These are phyloP conservation scores for Zasmidium cellare DNA, from an alignment of 2,329 filamentous ascomycete species.

Conservation along the genomic window DNA sequence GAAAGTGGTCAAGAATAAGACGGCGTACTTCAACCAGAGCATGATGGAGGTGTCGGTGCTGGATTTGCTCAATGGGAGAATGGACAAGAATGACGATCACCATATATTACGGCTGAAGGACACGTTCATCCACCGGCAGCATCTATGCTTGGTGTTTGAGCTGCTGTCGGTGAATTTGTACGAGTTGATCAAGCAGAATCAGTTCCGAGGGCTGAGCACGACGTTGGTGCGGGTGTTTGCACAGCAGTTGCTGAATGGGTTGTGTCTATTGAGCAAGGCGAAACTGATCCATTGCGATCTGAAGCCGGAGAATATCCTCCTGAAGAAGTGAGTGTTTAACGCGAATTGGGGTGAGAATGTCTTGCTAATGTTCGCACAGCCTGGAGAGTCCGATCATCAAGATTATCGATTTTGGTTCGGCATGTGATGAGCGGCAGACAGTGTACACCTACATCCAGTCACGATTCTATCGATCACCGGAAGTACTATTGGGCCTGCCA, in stretches of 20 bases:
- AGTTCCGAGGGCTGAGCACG: constrained; percentile 95
- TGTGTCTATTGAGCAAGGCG: constrained; percentile 92
- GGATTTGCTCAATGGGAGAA: constrained; percentile 94
- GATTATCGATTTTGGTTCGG: constrained; percentile 98
- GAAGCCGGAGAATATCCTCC: constrained; percentile 95
- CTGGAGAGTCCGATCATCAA: constrained; percentile 99
- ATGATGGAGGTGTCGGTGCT: constrained; percentile 99
- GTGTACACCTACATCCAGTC: constrained; percentile 99
- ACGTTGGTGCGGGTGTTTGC: constrained; percentile 96
- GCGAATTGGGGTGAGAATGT: background rate
- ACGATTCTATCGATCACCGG: constrained; percentile 93
- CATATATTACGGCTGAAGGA: constrained; percentile 93
- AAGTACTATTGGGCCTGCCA: constrained; percentile 90
- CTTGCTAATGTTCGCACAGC: constrained; percentile 39
- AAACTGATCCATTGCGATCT: constrained; percentile 96
- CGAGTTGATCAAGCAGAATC: constrained; percentile 98
- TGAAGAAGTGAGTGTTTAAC: constrained; percentile 73
- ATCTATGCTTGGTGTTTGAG: constrained; percentile 95
- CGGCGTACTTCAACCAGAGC: constrained; percentile 98
- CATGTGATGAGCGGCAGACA: constrained; percentile 95
- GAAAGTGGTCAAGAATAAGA: constrained; percentile 98
- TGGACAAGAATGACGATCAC: constrained; percentile 99
- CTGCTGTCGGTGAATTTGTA: constrained; percentile 96
- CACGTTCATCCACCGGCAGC: constrained; percentile 96
- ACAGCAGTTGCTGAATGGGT: constrained; percentile 89